Evolutionary conservation across 1,284 basidiomycete species (phyloP).

Genomic region (Melampsora larici-populina): DNA sequence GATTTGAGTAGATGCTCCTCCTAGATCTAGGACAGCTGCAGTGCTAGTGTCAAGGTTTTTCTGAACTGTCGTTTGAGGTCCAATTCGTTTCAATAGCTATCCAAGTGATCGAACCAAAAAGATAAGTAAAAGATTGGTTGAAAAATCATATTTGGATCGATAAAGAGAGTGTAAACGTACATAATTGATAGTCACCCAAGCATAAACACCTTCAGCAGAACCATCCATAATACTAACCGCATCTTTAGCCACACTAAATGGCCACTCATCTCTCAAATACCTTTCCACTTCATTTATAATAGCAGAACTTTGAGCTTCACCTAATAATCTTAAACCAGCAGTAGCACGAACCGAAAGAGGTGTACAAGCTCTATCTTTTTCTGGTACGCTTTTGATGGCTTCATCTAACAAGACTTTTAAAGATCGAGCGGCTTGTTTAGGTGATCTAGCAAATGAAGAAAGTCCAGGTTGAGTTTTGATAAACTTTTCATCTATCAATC

Average conservation of each 20-base stretch:
- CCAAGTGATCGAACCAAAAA: neutral
- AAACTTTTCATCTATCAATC: conserved; percentile 92
- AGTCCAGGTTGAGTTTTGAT: conserved; percentile 77
- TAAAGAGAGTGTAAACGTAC: conserved; percentile 40
- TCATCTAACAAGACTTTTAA: conserved; percentile 77
- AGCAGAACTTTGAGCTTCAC: conserved; percentile 64
- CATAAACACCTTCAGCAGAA: conserved; percentile 92
- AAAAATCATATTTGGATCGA: conserved; percentile 41
- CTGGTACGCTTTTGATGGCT: conserved; percentile 74
- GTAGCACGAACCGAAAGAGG: conserved; percentile 93
- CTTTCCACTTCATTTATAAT: conserved; percentile 74
- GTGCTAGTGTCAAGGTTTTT: conserved; percentile 56
- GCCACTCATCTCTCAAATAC: conserved; percentile 66
- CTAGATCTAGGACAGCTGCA: conserved; percentile 93
- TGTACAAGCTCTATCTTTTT: conserved; percentile 67
- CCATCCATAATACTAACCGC: conserved; percentile 90
- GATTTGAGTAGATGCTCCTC: conserved; percentile 95
- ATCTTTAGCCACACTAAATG: conserved; percentile 67
- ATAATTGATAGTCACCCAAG: conserved; percentile 98
- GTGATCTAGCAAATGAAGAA: conserved; percentile 63
- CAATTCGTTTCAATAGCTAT: conserved; percentile 67
- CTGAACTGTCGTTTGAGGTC: conserved; percentile 57
- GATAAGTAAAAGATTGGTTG: conserved; percentile 23
- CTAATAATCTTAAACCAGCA: conserved; percentile 79
- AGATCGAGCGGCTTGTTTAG: conserved; percentile 69